Conservation (phyloP, 768 basidiomycete genomes). For the Royoungia palumana region DNA sequence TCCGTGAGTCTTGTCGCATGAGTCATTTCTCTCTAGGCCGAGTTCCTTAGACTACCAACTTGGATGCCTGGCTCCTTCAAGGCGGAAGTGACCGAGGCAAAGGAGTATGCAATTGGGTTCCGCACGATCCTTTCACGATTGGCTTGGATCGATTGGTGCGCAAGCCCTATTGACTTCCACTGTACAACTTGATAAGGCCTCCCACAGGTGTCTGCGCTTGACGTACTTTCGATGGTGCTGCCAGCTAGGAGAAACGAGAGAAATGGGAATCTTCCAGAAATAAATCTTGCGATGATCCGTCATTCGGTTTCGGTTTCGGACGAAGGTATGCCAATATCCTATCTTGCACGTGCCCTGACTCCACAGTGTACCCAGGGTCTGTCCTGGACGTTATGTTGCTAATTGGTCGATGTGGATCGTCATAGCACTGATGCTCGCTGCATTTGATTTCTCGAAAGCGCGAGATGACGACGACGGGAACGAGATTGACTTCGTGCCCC, state of each 20-base stretch:
- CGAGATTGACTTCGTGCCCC: conserved; percentile 22
- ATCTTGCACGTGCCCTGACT: background rate
- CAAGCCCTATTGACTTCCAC: background rate
- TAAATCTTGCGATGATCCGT: conserved; percentile 16
- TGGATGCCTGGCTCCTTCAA: conserved; percentile 28
- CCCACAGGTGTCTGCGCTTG: conserved; percentile 15
- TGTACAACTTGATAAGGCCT: background rate
- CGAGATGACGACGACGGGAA: conserved; percentile 22
- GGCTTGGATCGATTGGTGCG: conserved; percentile 22
- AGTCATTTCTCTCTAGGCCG: background rate
- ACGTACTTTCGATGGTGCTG: conserved; percentile 17
- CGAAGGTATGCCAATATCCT: conserved; percentile 17
- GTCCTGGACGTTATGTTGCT: conserved; percentile 23
- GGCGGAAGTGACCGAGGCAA: conserved; percentile 15
- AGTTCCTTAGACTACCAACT: conserved; percentile 16
- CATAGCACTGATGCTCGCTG: conserved; percentile 21
- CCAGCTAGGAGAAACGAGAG: conserved; percentile 18
- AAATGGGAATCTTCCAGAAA: conserved; percentile 17
- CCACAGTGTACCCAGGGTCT: conserved; percentile 12
- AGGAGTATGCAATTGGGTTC: conserved; percentile 17
- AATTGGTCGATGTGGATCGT: conserved; percentile 27
- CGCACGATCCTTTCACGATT: conserved; percentile 21
- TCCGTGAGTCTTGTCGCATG: conserved; percentile 16
- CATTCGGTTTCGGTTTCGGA: conserved; percentile 24
- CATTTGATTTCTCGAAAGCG: conserved; percentile 22